Evolutionary conservation across 768 basidiomycete species (phyloP), one percentile per base, ranked within the genome.

Genomic region (Xerocomellus intermedius): DNA sequence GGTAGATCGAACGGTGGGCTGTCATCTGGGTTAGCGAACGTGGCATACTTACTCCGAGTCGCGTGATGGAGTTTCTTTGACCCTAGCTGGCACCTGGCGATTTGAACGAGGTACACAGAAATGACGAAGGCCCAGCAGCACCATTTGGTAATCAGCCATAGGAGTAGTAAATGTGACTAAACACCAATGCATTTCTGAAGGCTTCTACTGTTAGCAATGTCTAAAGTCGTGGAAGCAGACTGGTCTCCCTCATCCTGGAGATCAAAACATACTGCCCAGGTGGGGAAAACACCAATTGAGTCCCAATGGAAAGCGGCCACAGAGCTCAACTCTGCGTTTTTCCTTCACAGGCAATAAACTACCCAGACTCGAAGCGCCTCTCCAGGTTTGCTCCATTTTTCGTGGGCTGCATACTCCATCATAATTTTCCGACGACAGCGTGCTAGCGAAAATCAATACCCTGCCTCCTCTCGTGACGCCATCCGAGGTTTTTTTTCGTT

Each of bases 401-500:
- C 43, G 9, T 28, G 32, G 14, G 22, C n/a, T 21, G 46, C 28
- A 16, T 48, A 5, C 9, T 37, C 8, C 13, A 17, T 36, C 43
- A 4, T 44, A 33, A 42, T n/a, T 35, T 28, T 36, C 5, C 26
- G 19, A 33, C 24, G 37, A 57, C 56, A 93, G 90, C 55, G 89
- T 94, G 5, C 76, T 96, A n/a, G 71, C 74, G 13, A 94, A 94
- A 74, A 82, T 98, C 42, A 73, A 75, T 33, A 77, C 77, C 8
- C 75, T 99, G 4, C 97, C 97, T 7, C 96, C 95, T 21, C 76
- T 99, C 4, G 97, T 98, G 4, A 91, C 94, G 0, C 88, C 94
- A 1, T 85, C 89, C 43, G 97, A 99, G 84, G 95, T 95, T 80
- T 63, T 79, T n/a, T 79, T 64, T 13, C 42, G 21, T 33, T n/a